Evolutionary conservation across 441 rosid species (phyloP).

Genomic region (Hura crepitans): DNA sequence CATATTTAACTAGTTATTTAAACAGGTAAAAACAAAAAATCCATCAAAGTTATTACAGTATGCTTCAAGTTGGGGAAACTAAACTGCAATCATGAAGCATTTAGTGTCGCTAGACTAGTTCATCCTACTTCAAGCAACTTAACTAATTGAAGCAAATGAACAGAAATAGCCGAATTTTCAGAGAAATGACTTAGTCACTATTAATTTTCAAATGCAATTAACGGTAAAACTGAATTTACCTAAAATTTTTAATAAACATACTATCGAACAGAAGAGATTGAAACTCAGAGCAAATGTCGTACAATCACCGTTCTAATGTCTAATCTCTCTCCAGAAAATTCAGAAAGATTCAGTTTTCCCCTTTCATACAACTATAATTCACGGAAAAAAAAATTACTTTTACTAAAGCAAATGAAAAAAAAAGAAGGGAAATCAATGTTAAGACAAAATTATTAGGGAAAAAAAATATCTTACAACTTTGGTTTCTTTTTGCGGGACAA

Average conservation of each 20-base stretch:
- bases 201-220: neutral
- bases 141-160: neutral
- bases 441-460: neutral
- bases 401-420: neutral
- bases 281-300: neutral
- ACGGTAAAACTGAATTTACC: neutral
- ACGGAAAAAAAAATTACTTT: neutral
- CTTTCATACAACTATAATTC: neutral
- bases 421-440: neutral
- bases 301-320: neutral
- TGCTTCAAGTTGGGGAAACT: neutral
- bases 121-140: neutral
- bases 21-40: neutral
- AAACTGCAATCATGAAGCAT: neutral
- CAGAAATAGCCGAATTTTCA: neutral
- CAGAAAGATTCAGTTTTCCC: neutral
- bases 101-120: neutral
- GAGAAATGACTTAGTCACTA: neutral
- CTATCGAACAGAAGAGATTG: neutral
- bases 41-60: neutral
- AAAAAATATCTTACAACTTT: constrained; percentile 46
- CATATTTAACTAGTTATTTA: neutral
- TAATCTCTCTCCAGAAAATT: neutral
- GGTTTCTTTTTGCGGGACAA: constrained; percentile 48
- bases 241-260: neutral